These are phyloP conservation scores for Apiospora saccharicola DNA, from an alignment of 2,329 filamentous ascomycete genomes.

Conservation along the genomic window DNA sequence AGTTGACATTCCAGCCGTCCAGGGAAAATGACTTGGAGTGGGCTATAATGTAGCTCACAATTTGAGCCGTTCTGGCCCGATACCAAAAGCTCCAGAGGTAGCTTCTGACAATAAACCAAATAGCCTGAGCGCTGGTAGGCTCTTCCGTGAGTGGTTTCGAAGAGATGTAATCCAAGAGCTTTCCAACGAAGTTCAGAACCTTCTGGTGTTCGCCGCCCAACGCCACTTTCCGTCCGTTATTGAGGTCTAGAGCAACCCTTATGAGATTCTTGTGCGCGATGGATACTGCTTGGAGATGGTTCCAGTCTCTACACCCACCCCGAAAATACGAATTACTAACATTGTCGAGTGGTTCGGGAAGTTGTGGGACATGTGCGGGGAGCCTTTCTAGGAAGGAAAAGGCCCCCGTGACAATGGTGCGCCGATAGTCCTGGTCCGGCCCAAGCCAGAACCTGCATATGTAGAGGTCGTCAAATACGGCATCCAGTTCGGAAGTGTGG, in stretches of 20 bases:
- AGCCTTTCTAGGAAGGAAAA: neutral
- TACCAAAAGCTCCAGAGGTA: conserved; percentile 20
- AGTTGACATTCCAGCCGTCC: neutral
- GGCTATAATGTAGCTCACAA: neutral
- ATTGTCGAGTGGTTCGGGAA: neutral
- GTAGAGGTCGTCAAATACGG: neutral
- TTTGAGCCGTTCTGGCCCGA: neutral
- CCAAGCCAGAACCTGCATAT: neutral
- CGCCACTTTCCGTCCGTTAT: neutral
- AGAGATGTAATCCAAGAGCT: neutral
- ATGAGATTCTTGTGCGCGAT: neutral
- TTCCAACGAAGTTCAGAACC: neutral
- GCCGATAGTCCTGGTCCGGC: neutral
- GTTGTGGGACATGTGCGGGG: neutral
- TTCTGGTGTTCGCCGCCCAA: neutral
- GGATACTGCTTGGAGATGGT: neutral
- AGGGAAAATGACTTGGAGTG: neutral
- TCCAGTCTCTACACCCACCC: neutral
- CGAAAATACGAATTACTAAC: neutral
- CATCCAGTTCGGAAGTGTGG: neutral
- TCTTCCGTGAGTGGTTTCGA: neutral
- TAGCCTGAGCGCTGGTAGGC: neutral
- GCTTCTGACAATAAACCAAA: neutral
- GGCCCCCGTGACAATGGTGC: neutral
- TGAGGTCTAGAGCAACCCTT: neutral